A percentile compares a stretch with the other conserved stretches of the same genome.
phyloP scores from a whole-genome alignment of 768 basidiomycete genomes.

The Dioszegia aurantiaca region DNA sequence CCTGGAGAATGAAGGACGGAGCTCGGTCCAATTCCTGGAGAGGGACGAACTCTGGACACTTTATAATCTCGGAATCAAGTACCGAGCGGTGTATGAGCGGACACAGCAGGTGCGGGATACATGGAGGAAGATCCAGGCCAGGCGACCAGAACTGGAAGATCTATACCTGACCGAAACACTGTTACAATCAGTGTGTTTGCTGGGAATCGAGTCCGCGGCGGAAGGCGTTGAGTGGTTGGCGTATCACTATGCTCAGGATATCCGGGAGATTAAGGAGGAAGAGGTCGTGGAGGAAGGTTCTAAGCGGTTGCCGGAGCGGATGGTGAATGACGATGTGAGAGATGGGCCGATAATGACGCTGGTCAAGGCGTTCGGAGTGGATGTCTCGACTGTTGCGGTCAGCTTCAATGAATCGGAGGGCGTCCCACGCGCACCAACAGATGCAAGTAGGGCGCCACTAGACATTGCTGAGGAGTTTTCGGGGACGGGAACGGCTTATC shows the following conservation, averaged over 20 bases:
- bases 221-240: slow-evolving; percentile 88
- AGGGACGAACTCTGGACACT: slow-evolving; percentile 88
- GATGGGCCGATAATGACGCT: slow-evolving; percentile 53
- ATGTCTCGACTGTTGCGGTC: slow-evolving; percentile 75
- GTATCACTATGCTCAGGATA: slow-evolving; percentile 67
- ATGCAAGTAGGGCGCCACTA: slow-evolving; percentile 74
- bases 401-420: slow-evolving; percentile 60
- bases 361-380: slow-evolving; percentile 80
- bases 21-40: slow-evolving; percentile 59
- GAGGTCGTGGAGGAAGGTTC: slow-evolving; percentile 46
- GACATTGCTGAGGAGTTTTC: slow-evolving; percentile 83
- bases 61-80: slow-evolving; percentile 81
- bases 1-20: slow-evolving; percentile 36
- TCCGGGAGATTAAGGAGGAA: slow-evolving; percentile 62
- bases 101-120: slow-evolving; percentile 62
- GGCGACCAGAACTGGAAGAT: slow-evolving; percentile 59
- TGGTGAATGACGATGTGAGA: slow-evolving; percentile 24
- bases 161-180: slow-evolving; percentile 69
- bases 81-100: slow-evolving; percentile 77
- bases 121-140: slow-evolving; percentile 62
- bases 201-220: slow-evolving; percentile 77
- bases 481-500: slow-evolving; percentile 52
- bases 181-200: slow-evolving; percentile 57
- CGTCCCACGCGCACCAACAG: slow-evolving; percentile 48
- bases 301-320: slow-evolving; percentile 42